Evolutionary conservation across 78 protist genomes (phyloP), one percentile per base, ranked within the genome.

Genomic region (Dictyostelium purpureum): DNA sequence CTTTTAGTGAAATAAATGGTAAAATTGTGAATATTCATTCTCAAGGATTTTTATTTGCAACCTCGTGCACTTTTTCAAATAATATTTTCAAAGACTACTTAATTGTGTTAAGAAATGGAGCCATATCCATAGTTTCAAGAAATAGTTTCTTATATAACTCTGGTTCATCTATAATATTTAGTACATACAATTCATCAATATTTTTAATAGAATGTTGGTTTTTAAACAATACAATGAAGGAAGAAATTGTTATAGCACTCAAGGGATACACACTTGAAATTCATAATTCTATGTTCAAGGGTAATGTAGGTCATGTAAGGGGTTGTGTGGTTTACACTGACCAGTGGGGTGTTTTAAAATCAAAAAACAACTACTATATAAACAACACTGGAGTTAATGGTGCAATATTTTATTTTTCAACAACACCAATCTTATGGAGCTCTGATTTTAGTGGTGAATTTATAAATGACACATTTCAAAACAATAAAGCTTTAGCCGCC

Each of bases 31-130:
- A 69, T 4, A n/a, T 69, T 7, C 52, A 69, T 69, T 40, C 47
- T n/a, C 52, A 42, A 40, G 76, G 56, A 3, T 69, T 21, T 69
- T 18, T 42, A 2, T 69, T 69, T 38, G 35, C 33, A 24, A 11
- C 40, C n/a, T 40, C 21, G 35, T 11, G 37, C 16, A 69, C 16
- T 18, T 69, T 69, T 7, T 40, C 40, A 11, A 1, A 69, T 9
- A n/a, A 24, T 11, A 69, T 10, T 4, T 33, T 31, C 1, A 24
- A 21, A 35, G 76, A 69, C 33, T 40, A 42, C 40, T 24, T 69
- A 69, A n/a, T 69, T 11, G 76, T 69, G 0, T 40, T 69, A n/a
- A 35, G 76, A 69, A 69, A 69, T 69, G 76, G 76, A 19, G 76
- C 76, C 7, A 42, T 21, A 38, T 45, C 52, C 3, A 21, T n/a